A percentile compares a stretch with the other conserved stretches of the same genome.
Evolutionary conservation across 208 protist genomes (phyloP).

Genomic region (Hexamita inflata): DNA sequence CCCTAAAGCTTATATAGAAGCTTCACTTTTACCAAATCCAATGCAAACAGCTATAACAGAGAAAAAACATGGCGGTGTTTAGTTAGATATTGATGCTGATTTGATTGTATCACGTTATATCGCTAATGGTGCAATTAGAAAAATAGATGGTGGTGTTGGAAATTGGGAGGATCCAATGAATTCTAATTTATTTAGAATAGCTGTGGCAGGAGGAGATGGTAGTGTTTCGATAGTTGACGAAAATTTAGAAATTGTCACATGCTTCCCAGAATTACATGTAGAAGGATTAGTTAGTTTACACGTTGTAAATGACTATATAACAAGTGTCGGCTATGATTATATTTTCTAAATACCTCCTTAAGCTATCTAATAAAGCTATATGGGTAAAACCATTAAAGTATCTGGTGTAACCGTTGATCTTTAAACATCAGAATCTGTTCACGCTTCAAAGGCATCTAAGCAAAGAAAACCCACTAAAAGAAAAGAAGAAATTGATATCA

Average conservation of each 20-base stretch:
- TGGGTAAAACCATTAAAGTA: background rate
- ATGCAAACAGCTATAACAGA: background rate
- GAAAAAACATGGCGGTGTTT: slow-evolving; percentile 3
- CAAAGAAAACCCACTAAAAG: too few species aligned
- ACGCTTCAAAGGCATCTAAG: too few species aligned
- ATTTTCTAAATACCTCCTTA: background rate
- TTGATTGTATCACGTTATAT: background rate
- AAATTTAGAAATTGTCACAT: background rate
- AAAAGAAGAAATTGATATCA: background rate
- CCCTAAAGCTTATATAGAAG: slow-evolving; percentile 4
- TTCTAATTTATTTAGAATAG: background rate
- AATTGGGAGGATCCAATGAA: background rate
- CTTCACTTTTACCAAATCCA: background rate
- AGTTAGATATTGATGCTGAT: background rate
- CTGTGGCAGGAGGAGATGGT: background rate
- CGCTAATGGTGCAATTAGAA: background rate
- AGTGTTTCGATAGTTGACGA: background rate
- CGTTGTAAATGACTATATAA: slow-evolving; percentile 6
- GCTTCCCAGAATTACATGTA: slow-evolving; percentile 3
- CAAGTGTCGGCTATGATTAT: slow-evolving; percentile 6
- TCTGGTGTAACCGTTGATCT: too few species aligned
- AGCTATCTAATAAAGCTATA: background rate
- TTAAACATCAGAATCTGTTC: too few species aligned
- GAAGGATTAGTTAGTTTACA: slow-evolving; percentile 1
- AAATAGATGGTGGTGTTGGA: background rate